Evolutionary conservation across 192 early-diverging fungal species (phyloP).

Genomic region (Coemansia sp.): DNA sequence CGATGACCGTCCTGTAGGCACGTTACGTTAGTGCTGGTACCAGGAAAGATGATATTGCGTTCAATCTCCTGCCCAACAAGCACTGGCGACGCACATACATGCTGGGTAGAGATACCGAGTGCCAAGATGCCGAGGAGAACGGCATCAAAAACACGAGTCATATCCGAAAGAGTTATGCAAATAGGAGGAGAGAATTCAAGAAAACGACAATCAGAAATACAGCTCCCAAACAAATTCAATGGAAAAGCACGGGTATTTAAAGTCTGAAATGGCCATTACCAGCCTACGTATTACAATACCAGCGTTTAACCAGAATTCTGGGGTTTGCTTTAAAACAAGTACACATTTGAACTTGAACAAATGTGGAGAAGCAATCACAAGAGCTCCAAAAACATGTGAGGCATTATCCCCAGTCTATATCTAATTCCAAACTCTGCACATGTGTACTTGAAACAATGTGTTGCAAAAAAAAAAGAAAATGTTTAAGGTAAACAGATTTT

Average conservation of each 20-base stretch:
- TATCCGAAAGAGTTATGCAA: background rate
- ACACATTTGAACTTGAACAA: no score
- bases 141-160: constrained; percentile 5
- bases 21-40: background rate
- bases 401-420: background rate
- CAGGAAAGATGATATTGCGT: background rate
- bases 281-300: no score
- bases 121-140: constrained; percentile 3
- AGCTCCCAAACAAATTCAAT: no score
- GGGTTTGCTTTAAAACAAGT: no score
- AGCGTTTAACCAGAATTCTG: no score
- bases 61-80: background rate
- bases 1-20: constrained; percentile 6
- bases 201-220: no score
- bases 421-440: background rate
- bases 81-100: background rate
- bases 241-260: no score
- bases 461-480: background rate
- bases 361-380: no score
- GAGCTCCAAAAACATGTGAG: no score
- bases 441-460: no score
- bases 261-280: no score
- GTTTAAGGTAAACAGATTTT: background rate
- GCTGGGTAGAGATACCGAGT: background rate
- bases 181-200: no score